Conservation (phyloP, 805 yeast genomes). For the Candida andamanensis region DNA sequence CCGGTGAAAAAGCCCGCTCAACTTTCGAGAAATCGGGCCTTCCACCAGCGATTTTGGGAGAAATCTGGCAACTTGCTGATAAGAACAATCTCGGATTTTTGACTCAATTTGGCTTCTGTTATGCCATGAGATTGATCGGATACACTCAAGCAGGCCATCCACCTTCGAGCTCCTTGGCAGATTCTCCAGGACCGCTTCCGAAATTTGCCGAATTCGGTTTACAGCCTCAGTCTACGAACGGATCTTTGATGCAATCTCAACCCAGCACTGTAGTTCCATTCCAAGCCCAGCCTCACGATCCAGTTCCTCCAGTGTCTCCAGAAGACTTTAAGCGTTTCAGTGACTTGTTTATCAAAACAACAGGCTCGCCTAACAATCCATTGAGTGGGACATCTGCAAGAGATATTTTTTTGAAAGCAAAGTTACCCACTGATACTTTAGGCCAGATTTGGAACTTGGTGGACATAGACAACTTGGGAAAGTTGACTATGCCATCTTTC, state of each 20-base stretch:
- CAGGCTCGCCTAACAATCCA: constrained; percentile 47
- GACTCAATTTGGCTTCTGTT: constrained; percentile 72
- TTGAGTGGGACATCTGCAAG: constrained; percentile 78
- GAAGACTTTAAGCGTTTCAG: constrained; percentile 60
- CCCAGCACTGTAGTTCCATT: constrained; percentile 32
- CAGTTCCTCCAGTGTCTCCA: constrained; percentile 49
- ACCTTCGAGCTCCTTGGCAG: constrained; percentile 48
- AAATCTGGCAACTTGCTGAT: constrained; percentile 95
- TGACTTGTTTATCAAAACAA: constrained; percentile 67
- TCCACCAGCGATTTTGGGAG: constrained; percentile 72
- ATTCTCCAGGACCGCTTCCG: constrained; percentile 60
- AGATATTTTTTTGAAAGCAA: constrained; percentile 83
- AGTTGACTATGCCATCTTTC: constrained; percentile 68
- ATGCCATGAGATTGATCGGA: constrained; percentile 86
- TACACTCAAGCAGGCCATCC: constrained; percentile 73
- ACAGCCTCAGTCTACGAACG: constrained; percentile 27
- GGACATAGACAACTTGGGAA: constrained; percentile 71
- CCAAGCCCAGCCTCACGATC: constrained; percentile 27
- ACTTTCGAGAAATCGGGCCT: constrained; percentile 83
- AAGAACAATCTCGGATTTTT: constrained; percentile 80
- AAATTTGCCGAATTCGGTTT: constrained; percentile 41
- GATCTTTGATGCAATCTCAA: constrained; percentile 38
- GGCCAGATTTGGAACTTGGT: constrained; percentile 89
- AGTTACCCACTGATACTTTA: constrained; percentile 67
- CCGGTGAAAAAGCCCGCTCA: constrained; percentile 82